A percentile compares a stretch with the other conserved stretches of the same genome.
Evolutionary conservation across 176 grass and related monocot genomes (phyloP).

Genomic region (Triticum timopheevii): DNA sequence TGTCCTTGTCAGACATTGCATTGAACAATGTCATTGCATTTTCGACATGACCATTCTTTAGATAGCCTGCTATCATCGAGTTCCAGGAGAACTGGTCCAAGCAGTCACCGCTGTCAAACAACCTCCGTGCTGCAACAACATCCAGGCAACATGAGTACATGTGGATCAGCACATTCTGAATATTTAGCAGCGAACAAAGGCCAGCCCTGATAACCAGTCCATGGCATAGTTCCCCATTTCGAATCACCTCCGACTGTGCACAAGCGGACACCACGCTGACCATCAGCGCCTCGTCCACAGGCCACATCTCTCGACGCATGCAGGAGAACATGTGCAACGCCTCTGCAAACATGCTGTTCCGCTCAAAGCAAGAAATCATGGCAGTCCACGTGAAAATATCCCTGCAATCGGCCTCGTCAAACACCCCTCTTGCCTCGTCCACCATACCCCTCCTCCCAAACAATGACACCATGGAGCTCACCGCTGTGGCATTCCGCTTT

Average conservation of each 20-base stretch:
- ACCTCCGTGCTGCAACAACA: slow-evolving; percentile 50
- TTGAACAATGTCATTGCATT: slow-evolving; percentile 59
- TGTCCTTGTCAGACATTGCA: slow-evolving; percentile 66
- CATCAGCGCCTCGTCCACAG: slow-evolving; percentile 72
- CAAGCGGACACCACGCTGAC: slow-evolving; percentile 68
- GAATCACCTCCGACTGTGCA: slow-evolving; percentile 30
- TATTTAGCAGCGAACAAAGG: slow-evolving; percentile 57
- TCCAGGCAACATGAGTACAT: slow-evolving; percentile 77
- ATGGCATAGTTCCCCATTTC: slow-evolving; percentile 65
- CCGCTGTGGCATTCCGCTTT: slow-evolving; percentile 35
- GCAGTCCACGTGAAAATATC: slow-evolving; percentile 72
- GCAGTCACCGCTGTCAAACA: slow-evolving; percentile 53
- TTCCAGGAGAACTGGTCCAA: slow-evolving; percentile 87
- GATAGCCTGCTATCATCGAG: slow-evolving; percentile 74
- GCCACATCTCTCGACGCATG: slow-evolving; percentile 45
- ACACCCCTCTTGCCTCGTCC: slow-evolving; percentile 54
- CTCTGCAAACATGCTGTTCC: slow-evolving; percentile 56
- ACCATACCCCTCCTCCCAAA: slow-evolving; percentile 64
- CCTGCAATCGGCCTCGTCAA: slow-evolving; percentile 45
- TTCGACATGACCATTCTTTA: slow-evolving; percentile 52
- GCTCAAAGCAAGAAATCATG: slow-evolving; percentile 77
- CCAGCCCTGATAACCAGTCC: slow-evolving; percentile 53
- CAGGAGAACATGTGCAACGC: slow-evolving; percentile 49
- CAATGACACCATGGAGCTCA: slow-evolving; percentile 69
- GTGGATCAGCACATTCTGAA: slow-evolving; percentile 75